Conservation (phyloP, 768 basidiomycete species). For the Termitomyces sp. region DNA sequence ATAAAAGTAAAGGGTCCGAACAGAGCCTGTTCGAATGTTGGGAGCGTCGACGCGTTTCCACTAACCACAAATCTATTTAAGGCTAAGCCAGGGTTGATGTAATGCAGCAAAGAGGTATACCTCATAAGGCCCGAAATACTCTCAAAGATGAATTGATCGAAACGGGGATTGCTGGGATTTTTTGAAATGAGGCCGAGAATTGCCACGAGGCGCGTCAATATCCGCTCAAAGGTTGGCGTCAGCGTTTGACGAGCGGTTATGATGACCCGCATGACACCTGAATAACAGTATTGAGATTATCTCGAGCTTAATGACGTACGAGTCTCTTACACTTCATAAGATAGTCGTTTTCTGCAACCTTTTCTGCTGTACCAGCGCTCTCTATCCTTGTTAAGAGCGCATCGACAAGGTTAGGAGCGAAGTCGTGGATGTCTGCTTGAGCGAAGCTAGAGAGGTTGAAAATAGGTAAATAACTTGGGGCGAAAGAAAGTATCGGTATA, state of each 20-base stretch:
- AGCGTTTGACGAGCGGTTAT: constrained; percentile 82
- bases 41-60: constrained; percentile 60
- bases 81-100: constrained; percentile 1
- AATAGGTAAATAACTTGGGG: neutral
- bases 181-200: constrained; percentile 88
- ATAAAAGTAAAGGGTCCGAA: constrained; percentile 88
- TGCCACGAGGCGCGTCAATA: constrained; percentile 69
- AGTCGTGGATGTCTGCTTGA: constrained; percentile 81
- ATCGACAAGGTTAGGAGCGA: constrained; percentile 68
- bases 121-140: constrained; percentile 91
- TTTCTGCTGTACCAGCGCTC: constrained; percentile 74
- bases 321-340: constrained; percentile 85
- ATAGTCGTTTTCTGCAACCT: constrained; percentile 96
- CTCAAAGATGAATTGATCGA: constrained; percentile 98
- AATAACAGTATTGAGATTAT: constrained; percentile 1
- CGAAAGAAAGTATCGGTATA: constrained; percentile 3
- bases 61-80: constrained; percentile 71
- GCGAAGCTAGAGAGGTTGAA: constrained; percentile 56
- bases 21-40: constrained; percentile 74
- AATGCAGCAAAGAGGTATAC: constrained; percentile 29
- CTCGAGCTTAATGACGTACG: neutral
- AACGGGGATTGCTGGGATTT: constrained; percentile 96
- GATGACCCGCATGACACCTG: constrained; percentile 92
- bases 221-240: constrained; percentile 58
- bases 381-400: constrained; percentile 81